Percentiles rank a stretch among this genome's conserved stretches.
Conservation (phyloP, 495 filamentous ascomycete species). For the Rusavskia elegans region DNA sequence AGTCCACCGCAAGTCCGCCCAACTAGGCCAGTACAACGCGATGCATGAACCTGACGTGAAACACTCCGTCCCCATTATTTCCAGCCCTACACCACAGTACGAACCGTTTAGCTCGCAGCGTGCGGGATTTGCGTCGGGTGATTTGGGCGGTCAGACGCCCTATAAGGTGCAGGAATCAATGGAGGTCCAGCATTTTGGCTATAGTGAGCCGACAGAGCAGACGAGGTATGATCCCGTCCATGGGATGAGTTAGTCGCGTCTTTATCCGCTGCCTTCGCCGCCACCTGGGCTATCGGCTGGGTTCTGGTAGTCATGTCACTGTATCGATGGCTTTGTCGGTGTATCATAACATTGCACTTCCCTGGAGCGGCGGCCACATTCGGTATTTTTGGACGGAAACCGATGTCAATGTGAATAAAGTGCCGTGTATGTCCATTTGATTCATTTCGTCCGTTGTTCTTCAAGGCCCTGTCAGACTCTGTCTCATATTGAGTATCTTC, state of each 20-base stretch:
- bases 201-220: conserved; percentile 13
- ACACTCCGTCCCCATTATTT: background rate
- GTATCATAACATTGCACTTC: no score
- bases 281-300: background rate
- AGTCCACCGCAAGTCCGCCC: background rate
- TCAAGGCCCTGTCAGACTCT: background rate
- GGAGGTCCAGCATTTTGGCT: conserved; percentile 13
- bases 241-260: background rate
- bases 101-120: background rate
- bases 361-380: no score
- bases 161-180: conserved; percentile 13
- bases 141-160: conserved; percentile 1
- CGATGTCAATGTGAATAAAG: no score
- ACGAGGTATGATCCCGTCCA: conserved; percentile 11
- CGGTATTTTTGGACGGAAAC: no score
- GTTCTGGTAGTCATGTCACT: background rate
- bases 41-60: conserved; percentile 11
- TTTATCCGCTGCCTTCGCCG: background rate
- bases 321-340: no score
- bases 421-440: background rate
- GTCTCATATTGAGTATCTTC: background rate
- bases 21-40: conserved; percentile 8
- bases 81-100: background rate
- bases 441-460: background rate
- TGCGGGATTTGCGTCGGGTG: background rate